Evolutionary conservation across 345 rosid genomes (phyloP), one percentile per base, ranked within the genome.

Genomic region (Gossypium turneri): DNA sequence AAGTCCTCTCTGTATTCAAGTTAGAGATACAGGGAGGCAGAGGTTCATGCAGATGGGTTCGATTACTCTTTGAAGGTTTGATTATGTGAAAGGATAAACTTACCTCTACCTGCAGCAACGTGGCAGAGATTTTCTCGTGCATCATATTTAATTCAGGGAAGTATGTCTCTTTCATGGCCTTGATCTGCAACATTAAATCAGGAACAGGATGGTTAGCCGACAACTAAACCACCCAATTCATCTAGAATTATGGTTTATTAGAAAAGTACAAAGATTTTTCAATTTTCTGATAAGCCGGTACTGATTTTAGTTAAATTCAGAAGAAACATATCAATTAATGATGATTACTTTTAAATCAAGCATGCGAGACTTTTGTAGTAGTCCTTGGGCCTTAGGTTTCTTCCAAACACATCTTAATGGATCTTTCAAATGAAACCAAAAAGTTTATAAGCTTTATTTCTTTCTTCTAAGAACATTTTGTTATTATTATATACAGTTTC

Each of bases 61-160:
- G 1, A 65, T 6, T 15, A 29, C 48, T 51, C 19, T 52, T 51
- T 15, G 17, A 2, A 55, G 53, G 45, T 43, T 12, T 13, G 4
- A 41, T 50, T 64, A 66, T 24, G 45, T 20, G 41, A 45, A 45
- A 52, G 20, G 17, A 25, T 13, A 25, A 78, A 77, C 44, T 1
- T 34, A 34, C 3, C 34, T 29, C 67, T 76, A 86, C 89, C 87
- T 79, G 75, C 59, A 50, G 70, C 67, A 82, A 2, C 76, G 71
- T 80, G 0, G 76, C n/a, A 29, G 59, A 41, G 69, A 84, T 0
- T 74, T 43, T 82, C 58, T 77, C 55, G 77, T 70, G 2, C 75
- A 81, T 60, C 47, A 59, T 70, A 83, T 9, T 66, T 48, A 90
- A 64, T 44, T 78, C 72, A 61, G 76, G 68, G 2, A 76, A 64